These are phyloP conservation scores for Yamadazyma tumulicola DNA, from an alignment of 805 yeast genomes.

Conservation along the genomic window DNA sequence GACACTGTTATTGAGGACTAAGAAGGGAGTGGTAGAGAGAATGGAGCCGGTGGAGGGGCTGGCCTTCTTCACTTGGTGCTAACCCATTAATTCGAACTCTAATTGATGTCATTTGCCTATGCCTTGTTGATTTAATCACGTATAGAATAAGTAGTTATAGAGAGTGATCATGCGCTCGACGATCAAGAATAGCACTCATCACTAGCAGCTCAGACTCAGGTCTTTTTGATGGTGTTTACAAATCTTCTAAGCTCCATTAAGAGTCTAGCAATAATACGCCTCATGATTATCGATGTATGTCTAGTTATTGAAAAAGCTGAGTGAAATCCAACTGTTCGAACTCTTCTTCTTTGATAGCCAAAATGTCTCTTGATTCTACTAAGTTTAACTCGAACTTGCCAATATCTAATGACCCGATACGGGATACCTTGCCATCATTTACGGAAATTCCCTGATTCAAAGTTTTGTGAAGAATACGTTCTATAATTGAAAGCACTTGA, in stretches of 20 bases:
- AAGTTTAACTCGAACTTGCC: conserved; percentile 69
- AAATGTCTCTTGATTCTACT: conserved; percentile 52
- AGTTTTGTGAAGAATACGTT: conserved; percentile 47
- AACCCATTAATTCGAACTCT: neutral
- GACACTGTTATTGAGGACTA: conserved; percentile 16
- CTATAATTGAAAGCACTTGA: conserved; percentile 57
- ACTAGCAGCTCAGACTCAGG: no score
- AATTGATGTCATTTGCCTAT: no score
- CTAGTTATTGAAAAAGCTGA: neutral
- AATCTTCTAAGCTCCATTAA: no score
- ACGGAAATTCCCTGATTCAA: conserved; percentile 17
- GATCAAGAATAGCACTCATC: no score
- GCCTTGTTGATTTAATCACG: no score
- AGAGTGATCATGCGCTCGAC: no score
- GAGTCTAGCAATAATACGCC: no score
- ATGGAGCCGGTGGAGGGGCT: conserved; percentile 50
- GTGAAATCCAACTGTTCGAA: conserved; percentile 4
- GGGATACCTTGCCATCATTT: conserved; percentile 19
- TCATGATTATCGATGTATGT: no score
- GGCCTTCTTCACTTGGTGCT: conserved; percentile 71
- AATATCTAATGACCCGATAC: conserved; percentile 61
- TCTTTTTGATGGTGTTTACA: no score
- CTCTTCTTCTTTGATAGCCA: conserved; percentile 10
- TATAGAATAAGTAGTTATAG: no score
- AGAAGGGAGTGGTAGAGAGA: conserved; percentile 57